phyloP scores from a whole-genome alignment of 2,329 filamentous ascomycete species.

The Coleophoma cylindrospora region DNA sequence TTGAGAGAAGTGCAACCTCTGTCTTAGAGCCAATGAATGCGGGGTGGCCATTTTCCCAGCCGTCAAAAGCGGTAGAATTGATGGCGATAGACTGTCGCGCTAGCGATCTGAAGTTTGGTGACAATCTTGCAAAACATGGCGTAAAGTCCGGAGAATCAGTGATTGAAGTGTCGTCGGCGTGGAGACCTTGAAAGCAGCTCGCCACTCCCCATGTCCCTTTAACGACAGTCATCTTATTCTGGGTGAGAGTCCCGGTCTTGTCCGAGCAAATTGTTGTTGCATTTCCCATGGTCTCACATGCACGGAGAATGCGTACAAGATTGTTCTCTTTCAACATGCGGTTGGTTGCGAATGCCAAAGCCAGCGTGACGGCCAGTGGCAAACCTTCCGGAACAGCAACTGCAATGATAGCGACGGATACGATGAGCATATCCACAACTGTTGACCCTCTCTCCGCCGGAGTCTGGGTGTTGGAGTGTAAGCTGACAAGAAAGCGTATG shows the following conservation, averaged over 20 bases:
- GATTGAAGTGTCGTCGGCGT: too few species aligned
- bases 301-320: conserved; percentile 54
- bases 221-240: conserved; percentile 70
- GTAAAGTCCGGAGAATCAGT: too few species aligned
- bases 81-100: conserved; percentile 57
- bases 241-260: conserved; percentile 68
- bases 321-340: conserved; percentile 62
- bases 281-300: conserved; percentile 65
- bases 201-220: conserved; percentile 43
- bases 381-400: conserved; percentile 60
- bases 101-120: too few species aligned
- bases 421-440: conserved; percentile 55
- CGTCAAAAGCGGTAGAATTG: conserved; percentile 64
- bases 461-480: conserved; percentile 40
- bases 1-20: conserved; percentile 65
- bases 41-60: conserved; percentile 48
- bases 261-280: conserved; percentile 70
- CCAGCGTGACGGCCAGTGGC: conserved; percentile 58
- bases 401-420: conserved; percentile 57
- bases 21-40: conserved; percentile 69
- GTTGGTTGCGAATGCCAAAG: conserved; percentile 58
- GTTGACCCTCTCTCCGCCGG: conserved; percentile 50
- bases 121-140: too few species aligned
- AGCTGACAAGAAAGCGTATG: conserved; percentile 66
- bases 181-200: background rate